Conservation (phyloP, 768 basidiomycete species). For the Termitomyces sp. region DNA sequence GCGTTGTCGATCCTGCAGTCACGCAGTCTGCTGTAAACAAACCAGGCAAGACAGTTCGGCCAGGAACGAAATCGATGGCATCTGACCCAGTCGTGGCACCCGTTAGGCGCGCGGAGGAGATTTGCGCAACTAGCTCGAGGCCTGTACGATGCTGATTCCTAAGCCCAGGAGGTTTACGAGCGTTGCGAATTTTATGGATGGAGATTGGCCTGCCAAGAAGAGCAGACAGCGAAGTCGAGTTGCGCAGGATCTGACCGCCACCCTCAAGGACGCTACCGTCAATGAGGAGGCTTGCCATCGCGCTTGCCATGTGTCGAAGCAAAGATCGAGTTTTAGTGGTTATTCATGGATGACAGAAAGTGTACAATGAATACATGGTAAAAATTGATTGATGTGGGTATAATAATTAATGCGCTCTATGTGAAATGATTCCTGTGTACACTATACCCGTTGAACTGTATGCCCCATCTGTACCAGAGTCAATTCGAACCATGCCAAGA, state of each 20-base stretch:
- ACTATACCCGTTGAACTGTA: constrained; percentile 12
- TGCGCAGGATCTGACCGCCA: constrained; percentile 72
- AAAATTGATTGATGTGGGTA: constrained; percentile 7
- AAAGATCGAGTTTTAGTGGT: background rate
- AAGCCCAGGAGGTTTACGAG: constrained; percentile 56
- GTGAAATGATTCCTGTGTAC: background rate
- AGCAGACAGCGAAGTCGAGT: constrained; percentile 59
- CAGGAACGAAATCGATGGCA: constrained; percentile 51
- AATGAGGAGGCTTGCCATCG: constrained; percentile 24
- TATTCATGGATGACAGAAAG: constrained; percentile 1
- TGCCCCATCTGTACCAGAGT: constrained; percentile 12
- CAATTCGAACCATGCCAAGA: background rate
- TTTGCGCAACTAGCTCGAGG: constrained; percentile 55
- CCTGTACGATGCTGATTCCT: constrained; percentile 72
- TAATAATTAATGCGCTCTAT: background rate
- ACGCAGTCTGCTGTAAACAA: constrained; percentile 36
- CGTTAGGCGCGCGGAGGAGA: constrained; percentile 47
- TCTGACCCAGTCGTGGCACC: constrained; percentile 52
- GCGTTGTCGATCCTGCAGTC: constrained; percentile 68
- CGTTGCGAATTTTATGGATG: constrained; percentile 55
- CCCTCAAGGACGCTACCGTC: constrained; percentile 50
- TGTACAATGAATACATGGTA: constrained; percentile 8
- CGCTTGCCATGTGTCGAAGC: constrained; percentile 5
- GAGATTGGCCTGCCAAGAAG: constrained; percentile 54
- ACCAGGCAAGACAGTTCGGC: constrained; percentile 33